Evolutionary conservation across 1,284 basidiomycete species (phyloP), one percentile per base, ranked within the genome.

Genomic region (Wallemia hederae): DNA sequence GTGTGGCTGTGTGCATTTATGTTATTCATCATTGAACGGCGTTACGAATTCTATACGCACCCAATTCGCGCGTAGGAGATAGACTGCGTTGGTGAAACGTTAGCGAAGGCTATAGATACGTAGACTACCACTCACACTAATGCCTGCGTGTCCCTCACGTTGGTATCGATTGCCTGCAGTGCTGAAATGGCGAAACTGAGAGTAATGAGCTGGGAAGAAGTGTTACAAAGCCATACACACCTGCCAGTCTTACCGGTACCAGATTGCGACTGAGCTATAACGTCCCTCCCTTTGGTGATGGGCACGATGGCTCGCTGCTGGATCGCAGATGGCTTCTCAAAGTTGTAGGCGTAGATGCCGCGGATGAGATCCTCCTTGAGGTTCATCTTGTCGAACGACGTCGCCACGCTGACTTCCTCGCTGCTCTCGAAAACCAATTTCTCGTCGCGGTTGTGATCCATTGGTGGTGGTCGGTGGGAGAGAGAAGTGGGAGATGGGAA

Each of bases 191-290:
- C 66, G 63, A 69, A 58, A 24, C 56, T 58, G 56, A 56, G 9
- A 5, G 22, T 26, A 7, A 26, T 9, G 7, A 15, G 25, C 11
- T 22, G 22, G 11, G 14, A 11, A 56, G 5, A 56, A 56, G 11
- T n/a, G 24, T 26, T n/a, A 60, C 66, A 63, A 62, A 68, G 55
- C 25, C n/a, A n/a, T n/a, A 34, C 33, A n/a, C 55, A 99, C 2
- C 94, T 98, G 5, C 94, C 94, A 1, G 94, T 98, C 83, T 99
- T 99, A 78, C 94, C 94, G 26, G 94, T 99, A 69, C 94, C 94
- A 26, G 92, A 97, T 73, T 98, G 94, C 22, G 94, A 94, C 75
- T 98, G 92, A 15, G 89, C 90, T 71, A 94, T 96, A 63, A 96
- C 91, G 76, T 97, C 91, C 65, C 89, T 81, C 24, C 88, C 88